Conservation (phyloP, 768 basidiomycete genomes). For the Tephrocybe sp. region DNA sequence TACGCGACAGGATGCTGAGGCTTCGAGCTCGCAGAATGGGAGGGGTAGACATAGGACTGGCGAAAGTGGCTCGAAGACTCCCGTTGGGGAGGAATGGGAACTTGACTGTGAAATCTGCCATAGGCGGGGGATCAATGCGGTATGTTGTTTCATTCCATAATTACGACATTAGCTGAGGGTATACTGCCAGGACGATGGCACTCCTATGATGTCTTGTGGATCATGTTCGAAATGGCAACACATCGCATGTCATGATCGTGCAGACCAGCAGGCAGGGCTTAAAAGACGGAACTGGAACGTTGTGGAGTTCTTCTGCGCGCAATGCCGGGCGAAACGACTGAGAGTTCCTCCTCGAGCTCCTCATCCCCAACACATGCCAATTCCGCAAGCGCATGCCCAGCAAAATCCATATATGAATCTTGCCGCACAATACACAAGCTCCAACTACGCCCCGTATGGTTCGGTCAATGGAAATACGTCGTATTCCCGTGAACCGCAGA, state of each 20-base stretch:
- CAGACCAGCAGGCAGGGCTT: constrained; percentile 62
- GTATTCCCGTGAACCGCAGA: constrained; percentile 12
- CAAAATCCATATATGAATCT: constrained; percentile 14
- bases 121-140: constrained; percentile 70
- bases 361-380: constrained; percentile 15
- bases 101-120: constrained; percentile 87
- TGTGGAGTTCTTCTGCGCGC: constrained; percentile 79
- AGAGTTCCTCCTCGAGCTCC: constrained; percentile 4
- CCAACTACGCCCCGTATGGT: constrained; percentile 8
- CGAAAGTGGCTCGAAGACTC: constrained; percentile 46
- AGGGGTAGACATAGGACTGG: constrained; percentile 1
- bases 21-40: constrained; percentile 3
- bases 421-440: constrained; percentile 5
- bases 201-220: constrained; percentile 81
- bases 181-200: constrained; percentile 76
- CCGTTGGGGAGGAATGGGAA: constrained; percentile 73
- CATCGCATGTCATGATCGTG: constrained; percentile 77
- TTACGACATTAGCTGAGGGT: too few relatives aligned
- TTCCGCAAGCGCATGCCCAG: constrained; percentile 8
- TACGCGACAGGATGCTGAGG: constrained; percentile 7
- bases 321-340: constrained; percentile 44
- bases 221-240: constrained; percentile 89
- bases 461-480: constrained; percentile 15
- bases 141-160: constrained; percentile 35
- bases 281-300: constrained; percentile 78